Percentiles rank a stretch among this genome's conserved stretches.
phyloP scores from a whole-genome alignment of 2,329 filamentous ascomycete genomes.

The Grosmannia serpens region DNA sequence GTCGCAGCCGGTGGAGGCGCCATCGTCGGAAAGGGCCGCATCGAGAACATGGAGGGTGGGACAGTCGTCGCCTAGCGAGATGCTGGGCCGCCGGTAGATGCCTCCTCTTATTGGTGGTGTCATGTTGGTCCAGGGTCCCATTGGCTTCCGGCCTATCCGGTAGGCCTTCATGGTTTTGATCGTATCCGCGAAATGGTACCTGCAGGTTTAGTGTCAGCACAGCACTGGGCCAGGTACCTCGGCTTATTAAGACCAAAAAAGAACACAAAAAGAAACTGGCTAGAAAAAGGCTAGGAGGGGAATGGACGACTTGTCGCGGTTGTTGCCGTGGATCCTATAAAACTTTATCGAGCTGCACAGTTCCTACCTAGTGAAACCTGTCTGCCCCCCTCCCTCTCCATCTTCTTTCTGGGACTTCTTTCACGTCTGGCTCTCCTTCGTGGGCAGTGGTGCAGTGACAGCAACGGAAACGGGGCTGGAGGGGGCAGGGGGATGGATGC shows the following conservation, averaged over 20 bases:
- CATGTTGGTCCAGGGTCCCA: constrained; percentile 44
- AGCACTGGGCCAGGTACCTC: not conserved
- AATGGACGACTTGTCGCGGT: not conserved
- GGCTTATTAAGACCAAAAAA: not conserved
- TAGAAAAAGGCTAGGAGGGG: not conserved
- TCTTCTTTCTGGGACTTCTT: not conserved
- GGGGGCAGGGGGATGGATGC: not conserved
- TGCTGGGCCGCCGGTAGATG: constrained; percentile 4
- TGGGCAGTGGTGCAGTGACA: not conserved
- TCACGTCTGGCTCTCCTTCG: not conserved
- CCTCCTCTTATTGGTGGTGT: constrained; percentile 40
- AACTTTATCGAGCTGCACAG: not conserved
- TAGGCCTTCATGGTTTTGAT: constrained; percentile 46
- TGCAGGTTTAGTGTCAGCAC: constrained; percentile 23
- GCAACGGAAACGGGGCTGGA: not conserved
- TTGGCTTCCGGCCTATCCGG: constrained; percentile 44
- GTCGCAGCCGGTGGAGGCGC: constrained; percentile 1
- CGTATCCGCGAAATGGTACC: constrained; percentile 44
- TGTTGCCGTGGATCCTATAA: not conserved
- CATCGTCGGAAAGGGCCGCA: not conserved
- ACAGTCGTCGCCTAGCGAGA: not conserved
- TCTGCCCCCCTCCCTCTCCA: not conserved
- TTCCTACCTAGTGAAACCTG: not conserved
- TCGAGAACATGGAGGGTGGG: not conserved
- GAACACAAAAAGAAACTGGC: not conserved